A percentile compares a stretch with the other conserved stretches of the same genome.
These are phyloP conservation scores for Dryadomyces quercus-mongolicae DNA, from an alignment of 2,329 filamentous ascomycete genomes.

Conservation along the genomic window DNA sequence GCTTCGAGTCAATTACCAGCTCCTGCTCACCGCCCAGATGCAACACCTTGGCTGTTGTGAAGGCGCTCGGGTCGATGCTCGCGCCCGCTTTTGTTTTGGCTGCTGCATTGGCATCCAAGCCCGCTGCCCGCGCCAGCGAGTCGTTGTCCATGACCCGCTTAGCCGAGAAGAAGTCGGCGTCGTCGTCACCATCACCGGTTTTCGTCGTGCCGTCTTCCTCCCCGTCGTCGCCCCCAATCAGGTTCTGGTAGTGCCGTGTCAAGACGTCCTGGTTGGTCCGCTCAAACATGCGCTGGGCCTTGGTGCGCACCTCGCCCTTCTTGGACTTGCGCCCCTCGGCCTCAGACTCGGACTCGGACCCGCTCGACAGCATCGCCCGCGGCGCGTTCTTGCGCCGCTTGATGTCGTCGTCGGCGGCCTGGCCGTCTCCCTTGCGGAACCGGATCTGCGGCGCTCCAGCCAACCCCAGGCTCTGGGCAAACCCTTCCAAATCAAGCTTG, in stretches of 20 bases:
- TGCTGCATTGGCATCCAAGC: constrained; percentile 18
- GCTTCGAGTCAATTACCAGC: constrained; percentile 83
- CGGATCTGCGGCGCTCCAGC: constrained; percentile 89
- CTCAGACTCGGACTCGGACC: constrained; percentile 41
- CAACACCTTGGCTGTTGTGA: constrained; percentile 44
- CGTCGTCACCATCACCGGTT: neutral
- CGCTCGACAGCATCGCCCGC: constrained; percentile 51
- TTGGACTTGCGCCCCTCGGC: constrained; percentile 32
- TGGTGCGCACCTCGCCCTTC: constrained; percentile 71
- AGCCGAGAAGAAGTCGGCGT: constrained; percentile 70
- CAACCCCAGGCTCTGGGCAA: constrained; percentile 72
- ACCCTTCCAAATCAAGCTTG: constrained; percentile 74
- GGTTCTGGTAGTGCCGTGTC: constrained; percentile 83
- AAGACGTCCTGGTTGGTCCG: constrained; percentile 90
- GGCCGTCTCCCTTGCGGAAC: constrained; percentile 59
- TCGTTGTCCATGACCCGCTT: constrained; percentile 75
- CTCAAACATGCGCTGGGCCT: constrained; percentile 97
- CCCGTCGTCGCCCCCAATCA: constrained; percentile 52
- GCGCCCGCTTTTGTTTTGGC: constrained; percentile 8
- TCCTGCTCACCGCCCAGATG: constrained; percentile 51
- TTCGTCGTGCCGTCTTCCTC: constrained; percentile 48
- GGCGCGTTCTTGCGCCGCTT: constrained; percentile 83
- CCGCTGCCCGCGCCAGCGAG: constrained; percentile 42
- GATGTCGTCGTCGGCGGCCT: constrained; percentile 47
- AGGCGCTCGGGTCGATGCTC: constrained; percentile 22